phyloP scores from a whole-genome alignment of 2,329 filamentous ascomycete species.

The Fusarium decemcellulare region DNA sequence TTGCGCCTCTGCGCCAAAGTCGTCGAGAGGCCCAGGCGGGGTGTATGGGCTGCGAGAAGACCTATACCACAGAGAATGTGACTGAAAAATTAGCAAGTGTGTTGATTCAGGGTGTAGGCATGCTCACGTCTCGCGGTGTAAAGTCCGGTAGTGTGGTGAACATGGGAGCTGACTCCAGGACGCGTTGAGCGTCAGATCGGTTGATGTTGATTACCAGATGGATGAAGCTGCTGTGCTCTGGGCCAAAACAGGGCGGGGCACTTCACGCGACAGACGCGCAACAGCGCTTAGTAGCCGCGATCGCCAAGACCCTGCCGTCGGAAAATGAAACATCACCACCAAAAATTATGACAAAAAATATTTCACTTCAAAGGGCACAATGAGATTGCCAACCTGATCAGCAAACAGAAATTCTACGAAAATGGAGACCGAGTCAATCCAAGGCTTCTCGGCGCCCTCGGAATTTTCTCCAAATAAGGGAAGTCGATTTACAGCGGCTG shows the following conservation, averaged over 20 bases:
- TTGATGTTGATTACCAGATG: constrained; percentile 23
- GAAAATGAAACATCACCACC: constrained; percentile 29
- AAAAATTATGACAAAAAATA: not conserved
- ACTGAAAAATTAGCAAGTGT: constrained; percentile 61
- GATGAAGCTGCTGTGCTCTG: constrained; percentile 32
- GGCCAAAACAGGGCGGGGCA: constrained; percentile 39
- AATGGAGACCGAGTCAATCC: not conserved
- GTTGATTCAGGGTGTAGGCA: not conserved
- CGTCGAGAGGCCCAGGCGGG: constrained; percentile 52
- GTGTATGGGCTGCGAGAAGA: constrained; percentile 69
- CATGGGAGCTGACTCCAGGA: constrained; percentile 57
- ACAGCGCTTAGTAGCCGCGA: constrained; percentile 44
- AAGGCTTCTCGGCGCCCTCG: not conserved
- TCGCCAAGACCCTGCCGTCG: constrained; percentile 12
- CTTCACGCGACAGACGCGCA: constrained; percentile 34
- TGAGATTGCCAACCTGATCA: not conserved
- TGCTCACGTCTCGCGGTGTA: constrained; percentile 77
- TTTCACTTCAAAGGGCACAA: not conserved
- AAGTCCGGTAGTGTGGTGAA: constrained; percentile 76
- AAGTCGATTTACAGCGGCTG: constrained; percentile 29
- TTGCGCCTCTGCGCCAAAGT: constrained; percentile 47
- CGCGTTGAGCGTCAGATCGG: constrained; percentile 34
- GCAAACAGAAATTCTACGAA: not conserved
- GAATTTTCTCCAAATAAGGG: constrained; percentile 3
- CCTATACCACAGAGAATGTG: constrained; percentile 81